Conservation (phyloP, 345 rosid species). For the Eucalyptus sideroxylon region DNA sequence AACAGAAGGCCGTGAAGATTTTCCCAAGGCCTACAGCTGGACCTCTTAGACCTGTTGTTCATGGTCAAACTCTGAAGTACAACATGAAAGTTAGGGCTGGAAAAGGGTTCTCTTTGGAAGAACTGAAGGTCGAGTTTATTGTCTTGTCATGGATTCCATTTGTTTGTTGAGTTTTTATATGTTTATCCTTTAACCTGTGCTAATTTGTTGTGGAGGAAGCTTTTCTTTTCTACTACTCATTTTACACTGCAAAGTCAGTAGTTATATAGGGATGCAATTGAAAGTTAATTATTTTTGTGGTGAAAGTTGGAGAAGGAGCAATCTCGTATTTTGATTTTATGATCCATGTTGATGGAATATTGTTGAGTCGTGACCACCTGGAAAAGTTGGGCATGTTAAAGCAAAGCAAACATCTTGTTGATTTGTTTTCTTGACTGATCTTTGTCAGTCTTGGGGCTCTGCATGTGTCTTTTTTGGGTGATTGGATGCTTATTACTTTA, state of each 20-base stretch:
- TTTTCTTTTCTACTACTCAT: neutral
- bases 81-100: slow-evolving; percentile 47
- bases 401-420: neutral
- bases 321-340: neutral
- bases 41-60: slow-evolving; percentile 38
- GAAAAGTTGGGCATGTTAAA: neutral
- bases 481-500: neutral
- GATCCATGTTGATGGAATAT: neutral
- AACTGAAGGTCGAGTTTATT: slow-evolving; percentile 21
- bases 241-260: neutral
- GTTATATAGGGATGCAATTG: neutral
- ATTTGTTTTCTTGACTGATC: neutral
- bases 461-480: neutral
- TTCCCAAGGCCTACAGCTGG: slow-evolving; percentile 45
- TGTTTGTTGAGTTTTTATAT: neutral
- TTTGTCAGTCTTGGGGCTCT: neutral
- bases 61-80: slow-evolving; percentile 35
- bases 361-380: neutral
- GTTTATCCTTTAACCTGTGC: neutral
- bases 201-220: neutral
- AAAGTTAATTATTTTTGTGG: neutral
- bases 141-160: neutral
- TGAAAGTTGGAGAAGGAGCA: neutral
- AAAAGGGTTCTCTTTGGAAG: slow-evolving; percentile 35
- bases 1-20: slow-evolving; percentile 32